Evolutionary conservation across 2,329 filamentous ascomycete genomes (phyloP), one percentile per base, ranked within the genome.

Genomic region (Ceratocystis cacaofunesta): DNA sequence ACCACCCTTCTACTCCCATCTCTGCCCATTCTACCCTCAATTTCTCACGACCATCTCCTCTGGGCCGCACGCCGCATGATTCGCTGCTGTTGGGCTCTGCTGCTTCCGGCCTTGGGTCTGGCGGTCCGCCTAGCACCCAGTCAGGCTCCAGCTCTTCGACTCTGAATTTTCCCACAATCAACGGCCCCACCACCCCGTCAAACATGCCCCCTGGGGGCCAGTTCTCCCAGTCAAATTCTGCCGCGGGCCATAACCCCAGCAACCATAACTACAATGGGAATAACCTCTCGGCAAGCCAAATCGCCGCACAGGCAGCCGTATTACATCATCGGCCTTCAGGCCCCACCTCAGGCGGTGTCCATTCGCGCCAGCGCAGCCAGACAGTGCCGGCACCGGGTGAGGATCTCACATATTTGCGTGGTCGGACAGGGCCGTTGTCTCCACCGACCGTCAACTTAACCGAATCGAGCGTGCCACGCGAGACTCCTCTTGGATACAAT

Each of bases 281-380:
- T 12, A 73, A 78, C 30, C 74, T 83, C 68, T 80, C 80, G 1
- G 84, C 88, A n/a, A 90, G 87, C 74, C 86, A 90, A 73, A 90
- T 91, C 69, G 89, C 89, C 48, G 88, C 88, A 19, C 88, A 91
- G 74, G 85, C 88, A 8, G 89, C 89, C 65, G 85, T 88, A 71
- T 85, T 89, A 77, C 82, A 83, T 43, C 82, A 86, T 71, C 79
- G 82, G 71, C 41, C 25, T 10, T 74, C 75, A 19, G 69, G 46
- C 10, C 7, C 50, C 28, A 28, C 55, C 17, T 17, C 52, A 10
- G 17, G 41, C 30, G 60, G 60, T 19, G 83, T 74, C 58, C 80
- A 82, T 70, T 78, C 74, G 67, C 79, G 89, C 22, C 88, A 90
- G 72, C 82, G 88, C 63, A 91, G 88, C 15, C 86, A 89, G 73